phyloP scores from a whole-genome alignment of 768 basidiomycete species.

The Asterophora parasitica region DNA sequence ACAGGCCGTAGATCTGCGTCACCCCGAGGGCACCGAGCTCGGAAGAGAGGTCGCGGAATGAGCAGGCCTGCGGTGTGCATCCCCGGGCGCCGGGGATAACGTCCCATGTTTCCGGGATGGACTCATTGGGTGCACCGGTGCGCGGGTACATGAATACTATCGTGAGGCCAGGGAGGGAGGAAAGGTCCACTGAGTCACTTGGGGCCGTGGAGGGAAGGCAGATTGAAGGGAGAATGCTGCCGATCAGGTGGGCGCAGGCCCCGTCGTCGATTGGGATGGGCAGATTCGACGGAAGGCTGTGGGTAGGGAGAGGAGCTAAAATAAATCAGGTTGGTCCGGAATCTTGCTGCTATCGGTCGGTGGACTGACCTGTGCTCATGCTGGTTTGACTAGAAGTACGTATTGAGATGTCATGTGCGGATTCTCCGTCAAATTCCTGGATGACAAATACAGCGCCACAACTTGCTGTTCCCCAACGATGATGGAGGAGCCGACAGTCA shows the following conservation, averaged over 20 bases:
- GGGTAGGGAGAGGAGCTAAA: not conserved
- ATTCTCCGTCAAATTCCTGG: not conserved
- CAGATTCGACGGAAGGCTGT: conserved; percentile 14
- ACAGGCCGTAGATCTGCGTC: conserved; percentile 18
- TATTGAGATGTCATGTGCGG: too few relatives aligned
- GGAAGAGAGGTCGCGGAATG: conserved; percentile 17
- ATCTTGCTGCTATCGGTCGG: too few relatives aligned
- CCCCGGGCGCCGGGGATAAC: conserved; percentile 21
- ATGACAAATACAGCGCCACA: not conserved
- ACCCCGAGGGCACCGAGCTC: conserved; percentile 17
- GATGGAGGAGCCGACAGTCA: not conserved
- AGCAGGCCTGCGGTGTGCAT: conserved; percentile 21
- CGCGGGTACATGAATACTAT: conserved; percentile 21
- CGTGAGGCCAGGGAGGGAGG: conserved; percentile 15
- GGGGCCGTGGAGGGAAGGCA: conserved; percentile 14
- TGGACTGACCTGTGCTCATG: not conserved
- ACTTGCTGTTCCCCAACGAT: not conserved
- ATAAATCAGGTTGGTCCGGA: not conserved
- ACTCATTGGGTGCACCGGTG: conserved; percentile 16
- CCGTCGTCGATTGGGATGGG: conserved; percentile 20
- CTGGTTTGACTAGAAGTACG: not conserved
- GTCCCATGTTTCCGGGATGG: conserved; percentile 17
- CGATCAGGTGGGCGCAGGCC: conserved; percentile 17
- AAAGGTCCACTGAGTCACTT: conserved; percentile 13
- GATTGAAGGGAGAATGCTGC: conserved; percentile 13